Conservation (phyloP, 352 stramenopile genomes). For the Phytophthora colocasiae region DNA sequence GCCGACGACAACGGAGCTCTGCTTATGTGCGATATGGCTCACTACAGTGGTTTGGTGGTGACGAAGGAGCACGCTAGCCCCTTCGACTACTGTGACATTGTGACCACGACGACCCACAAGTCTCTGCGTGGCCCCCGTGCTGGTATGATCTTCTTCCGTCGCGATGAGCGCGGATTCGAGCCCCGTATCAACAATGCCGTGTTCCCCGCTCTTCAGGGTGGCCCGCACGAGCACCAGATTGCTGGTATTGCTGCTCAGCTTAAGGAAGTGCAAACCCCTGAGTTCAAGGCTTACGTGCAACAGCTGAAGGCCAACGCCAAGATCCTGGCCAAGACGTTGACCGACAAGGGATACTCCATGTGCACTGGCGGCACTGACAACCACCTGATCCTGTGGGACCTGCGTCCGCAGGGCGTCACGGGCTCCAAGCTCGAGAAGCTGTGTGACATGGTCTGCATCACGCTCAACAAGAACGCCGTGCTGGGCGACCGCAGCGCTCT, state of each 20-base stretch:
- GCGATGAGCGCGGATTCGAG: conserved; percentile 95
- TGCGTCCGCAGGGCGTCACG: conserved; percentile 95
- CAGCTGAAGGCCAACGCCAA: conserved; percentile 96
- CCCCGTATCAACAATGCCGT: conserved; percentile 98
- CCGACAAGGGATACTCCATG: conserved; percentile 95
- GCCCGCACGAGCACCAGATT: conserved; percentile 99
- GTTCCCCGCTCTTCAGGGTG: conserved; percentile 98
- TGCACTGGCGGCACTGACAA: conserved; percentile 99
- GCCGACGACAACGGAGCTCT: conserved; percentile 97
- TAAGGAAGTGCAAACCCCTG: conserved; percentile 96
- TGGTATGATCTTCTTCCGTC: conserved; percentile 99
- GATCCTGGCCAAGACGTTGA: conserved; percentile 92
- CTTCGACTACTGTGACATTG: conserved; percentile 99
- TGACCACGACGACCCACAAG: conserved; percentile 99
- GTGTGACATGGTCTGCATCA: conserved; percentile 97
- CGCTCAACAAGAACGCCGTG: conserved; percentile 99
- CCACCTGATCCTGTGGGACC: conserved; percentile 99
- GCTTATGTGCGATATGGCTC: conserved; percentile 99
- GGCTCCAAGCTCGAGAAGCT: conserved; percentile 99
- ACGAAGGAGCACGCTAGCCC: conserved; percentile 95
- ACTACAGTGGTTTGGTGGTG: conserved; percentile 98
- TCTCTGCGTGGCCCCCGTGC: conserved; percentile 96
- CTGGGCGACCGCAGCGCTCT: conserved; percentile 96
- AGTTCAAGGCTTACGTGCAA: conserved; percentile 97
- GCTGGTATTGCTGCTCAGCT: conserved; percentile 98